Evolutionary conservation across 305 asterid species (phyloP), one percentile per base, ranked within the genome.

Genomic region (Vinca major): DNA sequence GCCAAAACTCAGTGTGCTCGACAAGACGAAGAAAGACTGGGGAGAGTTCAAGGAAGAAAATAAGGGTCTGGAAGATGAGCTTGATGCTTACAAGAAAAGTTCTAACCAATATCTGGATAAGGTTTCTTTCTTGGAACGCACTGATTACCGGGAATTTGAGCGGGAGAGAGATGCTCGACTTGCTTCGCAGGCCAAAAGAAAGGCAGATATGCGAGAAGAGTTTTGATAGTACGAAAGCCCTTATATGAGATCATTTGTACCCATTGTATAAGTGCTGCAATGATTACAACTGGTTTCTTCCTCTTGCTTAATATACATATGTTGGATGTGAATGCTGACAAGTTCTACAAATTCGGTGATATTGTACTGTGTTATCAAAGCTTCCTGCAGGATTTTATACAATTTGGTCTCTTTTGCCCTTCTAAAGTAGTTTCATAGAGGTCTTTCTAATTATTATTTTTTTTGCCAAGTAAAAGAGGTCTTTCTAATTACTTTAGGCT

Each of bases 1-100:
- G 77, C 87, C 83, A 37, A 92, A 88, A 77, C 92, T 92, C 7
- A 90, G 94, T 50, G 98, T 92, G 39, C 95, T 92, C 26, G 98
- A 92, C 62, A 92, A 92, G 88, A 86, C 98, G 13, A 92, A 87
- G 84, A 90, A 86, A 80, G 98, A 90, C 78, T 92, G 98, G 97
- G 96, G 95, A 10, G 98, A 87, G 80, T 92, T 80, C 86, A 92
- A 92, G 85, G 97, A 78, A 1, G 97, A 88, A 48, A 83, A 86
- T 56, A 86, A 64, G 82, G 98, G 97, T 72, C 53, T 90, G 83
- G 98, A 88, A 77, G 95, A 90, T 0, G 98, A 92, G 75, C 83
- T 92, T 33, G 98, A 88, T 68, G 93, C 94, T 17, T 92, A 90
- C 91, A 88, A 88, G 86, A 92, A 90, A 78, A 92, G 97, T 73